Evolutionary conservation across 2,329 filamentous ascomycete genomes (phyloP).

Genomic region (Davidsoniella virescens): DNA sequence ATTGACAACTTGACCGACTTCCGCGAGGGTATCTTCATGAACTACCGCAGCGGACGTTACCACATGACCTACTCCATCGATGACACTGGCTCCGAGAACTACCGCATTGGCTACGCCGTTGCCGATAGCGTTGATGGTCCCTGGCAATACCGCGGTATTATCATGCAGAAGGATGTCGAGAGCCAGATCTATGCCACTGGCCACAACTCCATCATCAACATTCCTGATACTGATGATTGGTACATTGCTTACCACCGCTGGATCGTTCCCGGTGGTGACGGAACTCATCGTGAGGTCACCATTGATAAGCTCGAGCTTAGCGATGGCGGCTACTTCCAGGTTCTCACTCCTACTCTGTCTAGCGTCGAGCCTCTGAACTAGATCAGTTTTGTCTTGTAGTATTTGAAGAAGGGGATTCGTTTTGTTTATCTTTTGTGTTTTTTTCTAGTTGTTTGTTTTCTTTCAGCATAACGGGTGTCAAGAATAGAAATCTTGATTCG

Average conservation of each 20-base stretch:
- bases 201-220: conserved; percentile 29
- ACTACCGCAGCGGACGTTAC: conserved; percentile 28
- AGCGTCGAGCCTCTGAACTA: conserved; percentile 16
- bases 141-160: conserved; percentile 28
- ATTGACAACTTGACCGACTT: conserved; percentile 26
- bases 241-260: conserved; percentile 34
- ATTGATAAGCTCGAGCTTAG: conserved; percentile 27
- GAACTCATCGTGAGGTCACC: conserved; percentile 26
- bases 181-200: conserved; percentile 30
- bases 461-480: too few species aligned
- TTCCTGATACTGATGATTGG: conserved; percentile 32
- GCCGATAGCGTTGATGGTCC: conserved; percentile 23
- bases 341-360: conserved; percentile 23
- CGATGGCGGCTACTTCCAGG: conserved; percentile 21
- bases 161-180: conserved; percentile 26
- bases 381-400: too few species aligned
- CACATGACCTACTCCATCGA: conserved; percentile 32
- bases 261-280: conserved; percentile 28
- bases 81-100: conserved; percentile 29
- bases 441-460: too few species aligned
- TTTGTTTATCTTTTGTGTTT: too few species aligned
- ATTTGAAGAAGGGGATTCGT: too few species aligned
- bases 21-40: conserved; percentile 28
- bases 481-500: too few species aligned
- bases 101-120: conserved; percentile 31